phyloP scores from a whole-genome alignment of 2,329 filamentous ascomycete species.

The Zymoseptoria pseudotritici region DNA sequence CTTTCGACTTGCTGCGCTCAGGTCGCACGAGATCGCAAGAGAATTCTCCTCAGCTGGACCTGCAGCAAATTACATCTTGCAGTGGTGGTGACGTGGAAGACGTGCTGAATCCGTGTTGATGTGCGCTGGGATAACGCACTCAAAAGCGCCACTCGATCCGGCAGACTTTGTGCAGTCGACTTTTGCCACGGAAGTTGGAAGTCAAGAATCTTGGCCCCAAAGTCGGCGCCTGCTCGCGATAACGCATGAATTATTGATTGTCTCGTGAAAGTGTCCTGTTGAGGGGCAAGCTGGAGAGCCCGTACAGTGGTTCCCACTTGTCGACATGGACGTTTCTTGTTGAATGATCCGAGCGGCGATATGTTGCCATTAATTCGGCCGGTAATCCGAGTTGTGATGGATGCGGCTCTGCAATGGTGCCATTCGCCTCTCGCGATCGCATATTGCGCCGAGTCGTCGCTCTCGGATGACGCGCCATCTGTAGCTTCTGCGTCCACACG shows the following conservation, averaged over 20 bases:
- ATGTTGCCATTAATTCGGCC: background rate
- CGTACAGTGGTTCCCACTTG: background rate
- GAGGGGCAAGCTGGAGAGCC: background rate
- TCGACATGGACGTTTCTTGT: background rate
- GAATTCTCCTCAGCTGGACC: background rate
- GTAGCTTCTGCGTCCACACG: background rate
- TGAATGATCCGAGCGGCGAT: background rate
- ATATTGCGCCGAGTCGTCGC: background rate
- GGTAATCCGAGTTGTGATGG: background rate
- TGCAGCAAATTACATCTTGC: background rate
- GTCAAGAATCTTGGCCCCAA: background rate
- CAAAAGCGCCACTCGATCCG: background rate
- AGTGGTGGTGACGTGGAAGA: background rate
- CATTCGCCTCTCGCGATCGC: background rate
- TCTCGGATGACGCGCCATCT: background rate
- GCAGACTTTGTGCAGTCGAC: background rate
- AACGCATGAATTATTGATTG: background rate
- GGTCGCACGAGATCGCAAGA: background rate
- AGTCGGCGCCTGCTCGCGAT: background rate
- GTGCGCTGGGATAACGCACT: background rate
- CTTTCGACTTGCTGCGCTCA: background rate
- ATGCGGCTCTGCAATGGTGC: background rate
- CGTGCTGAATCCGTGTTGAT: background rate
- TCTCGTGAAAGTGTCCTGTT: background rate
- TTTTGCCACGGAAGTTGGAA: background rate